Evolutionary conservation across 2,329 filamentous ascomycete genomes (phyloP), one percentile per base, ranked within the genome.

Genomic region (Penicillium thymicola): DNA sequence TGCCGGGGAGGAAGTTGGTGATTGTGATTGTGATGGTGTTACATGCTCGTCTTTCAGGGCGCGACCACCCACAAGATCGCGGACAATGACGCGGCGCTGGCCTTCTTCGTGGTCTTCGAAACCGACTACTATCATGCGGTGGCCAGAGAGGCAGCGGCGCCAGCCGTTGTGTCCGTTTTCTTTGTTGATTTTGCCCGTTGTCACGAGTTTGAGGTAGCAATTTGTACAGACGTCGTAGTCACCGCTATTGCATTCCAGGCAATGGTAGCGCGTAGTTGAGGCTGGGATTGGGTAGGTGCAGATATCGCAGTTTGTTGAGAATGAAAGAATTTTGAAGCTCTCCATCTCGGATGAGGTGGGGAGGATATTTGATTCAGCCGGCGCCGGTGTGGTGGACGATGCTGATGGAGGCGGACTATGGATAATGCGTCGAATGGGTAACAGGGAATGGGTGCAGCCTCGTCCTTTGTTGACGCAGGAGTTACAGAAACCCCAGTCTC

Each of bases 401-500:
- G 60, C 43, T 38, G 58, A 48, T 13, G 61, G 23, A 16, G 50
- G 45, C 23, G 59, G 45, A 5, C 32, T 55, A 27, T 62, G 56
- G 43, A 83, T 79, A 9, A 70, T 59, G 63, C 91, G 88, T 0
- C 86, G 84, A 43, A 96, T 78, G 0, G 92, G 90, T 0, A 96
- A 78, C 0, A 97, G 79, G 7, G 89, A 81, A 68, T 97, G 93
- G 0, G 87, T 89, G 74, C 93, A 97, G 58, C 86, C 89, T 58
- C 82, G 82, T 16, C 90, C 92, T 71, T 88, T 86, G 57, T 93
- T 92, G 30, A 96, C 90, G 63, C 93, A 97, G 58, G 82, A 78
- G 65, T 92, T 91, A 75, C 93, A 97, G 70, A 90, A 97, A 0
- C 93, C 93, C 92, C 92, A 97, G 68, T 95, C 92, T 5, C 91